Evolutionary conservation across 768 basidiomycete species (phyloP).

Genomic region (Rhodotorula sphaerocarpa): DNA sequence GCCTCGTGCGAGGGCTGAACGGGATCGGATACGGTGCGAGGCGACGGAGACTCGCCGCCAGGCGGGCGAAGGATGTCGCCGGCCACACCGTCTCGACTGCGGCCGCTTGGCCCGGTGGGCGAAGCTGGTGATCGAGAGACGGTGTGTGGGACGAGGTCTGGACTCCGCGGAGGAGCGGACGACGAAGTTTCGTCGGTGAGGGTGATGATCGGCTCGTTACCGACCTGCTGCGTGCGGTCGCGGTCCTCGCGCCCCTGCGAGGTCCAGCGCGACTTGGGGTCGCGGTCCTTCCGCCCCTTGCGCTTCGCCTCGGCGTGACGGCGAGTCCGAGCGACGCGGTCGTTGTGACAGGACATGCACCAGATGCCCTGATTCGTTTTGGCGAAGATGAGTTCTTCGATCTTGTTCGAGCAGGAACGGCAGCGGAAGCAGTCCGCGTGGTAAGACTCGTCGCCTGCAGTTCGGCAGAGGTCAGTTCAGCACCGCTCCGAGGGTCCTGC

Average conservation of each 20-base stretch:
- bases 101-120: no score
- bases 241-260: conserved; percentile 1
- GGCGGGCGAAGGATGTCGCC: no score
- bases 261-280: background rate
- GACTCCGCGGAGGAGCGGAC: no score
- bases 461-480: background rate
- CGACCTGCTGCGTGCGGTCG: conserved; percentile 11
- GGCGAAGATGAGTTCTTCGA: conserved; percentile 96
- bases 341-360: conserved; percentile 89
- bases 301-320: conserved; percentile 71
- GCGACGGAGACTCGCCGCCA: no score
- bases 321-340: conserved; percentile 85
- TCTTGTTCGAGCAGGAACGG: conserved; percentile 83
- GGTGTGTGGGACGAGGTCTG: no score
- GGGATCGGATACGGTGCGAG: no score
- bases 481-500: background rate
- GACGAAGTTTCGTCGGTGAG: no score
- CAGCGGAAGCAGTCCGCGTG: conserved; percentile 99
- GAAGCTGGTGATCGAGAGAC: no score
- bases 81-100: no score
- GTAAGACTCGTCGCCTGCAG: conserved; percentile 75
- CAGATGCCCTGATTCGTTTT: conserved; percentile 98
- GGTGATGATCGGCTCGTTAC: no score
- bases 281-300: conserved; percentile 26
- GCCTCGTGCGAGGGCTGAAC: no score